Percentiles rank a stretch among this genome's conserved stretches.
Evolutionary conservation across 495 filamentous ascomycete species (phyloP).

Genomic region (Mycothermus thermophilus): DNA sequence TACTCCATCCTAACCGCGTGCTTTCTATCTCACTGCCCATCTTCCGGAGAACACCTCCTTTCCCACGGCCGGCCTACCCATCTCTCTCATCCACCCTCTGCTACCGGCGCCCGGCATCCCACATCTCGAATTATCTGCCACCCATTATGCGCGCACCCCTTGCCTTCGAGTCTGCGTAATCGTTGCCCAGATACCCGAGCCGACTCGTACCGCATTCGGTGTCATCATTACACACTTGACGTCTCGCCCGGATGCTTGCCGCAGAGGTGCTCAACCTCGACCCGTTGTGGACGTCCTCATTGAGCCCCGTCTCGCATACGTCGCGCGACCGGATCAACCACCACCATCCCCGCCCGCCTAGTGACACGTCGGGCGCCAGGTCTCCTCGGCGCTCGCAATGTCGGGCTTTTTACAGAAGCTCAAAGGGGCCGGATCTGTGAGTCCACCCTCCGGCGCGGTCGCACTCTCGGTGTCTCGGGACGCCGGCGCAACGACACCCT

Average conservation of each 20-base stretch:
- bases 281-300: background rate
- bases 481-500: no score
- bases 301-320: background rate
- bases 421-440: constrained; percentile 24
- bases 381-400: constrained; percentile 19
- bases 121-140: background rate
- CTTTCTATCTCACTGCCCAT: no score
- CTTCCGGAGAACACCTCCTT: no score
- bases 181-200: background rate
- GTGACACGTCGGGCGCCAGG: constrained; percentile 7
- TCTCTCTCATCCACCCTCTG: constrained; percentile 2
- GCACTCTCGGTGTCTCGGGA: background rate
- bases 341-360: constrained; percentile 6
- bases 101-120: no score
- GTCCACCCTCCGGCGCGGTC: constrained; percentile 2
- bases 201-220: background rate
- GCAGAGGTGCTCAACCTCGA: background rate
- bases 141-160: background rate
- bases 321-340: constrained; percentile 1
- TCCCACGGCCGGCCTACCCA: background rate
- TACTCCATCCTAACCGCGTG: no score
- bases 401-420: constrained; percentile 34
- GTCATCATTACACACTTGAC: background rate
- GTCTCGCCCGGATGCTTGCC: constrained; percentile 8
- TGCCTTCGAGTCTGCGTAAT: background rate